Conservation (phyloP, 208 protist species). For the Tritrichomonas foetus region DNA sequence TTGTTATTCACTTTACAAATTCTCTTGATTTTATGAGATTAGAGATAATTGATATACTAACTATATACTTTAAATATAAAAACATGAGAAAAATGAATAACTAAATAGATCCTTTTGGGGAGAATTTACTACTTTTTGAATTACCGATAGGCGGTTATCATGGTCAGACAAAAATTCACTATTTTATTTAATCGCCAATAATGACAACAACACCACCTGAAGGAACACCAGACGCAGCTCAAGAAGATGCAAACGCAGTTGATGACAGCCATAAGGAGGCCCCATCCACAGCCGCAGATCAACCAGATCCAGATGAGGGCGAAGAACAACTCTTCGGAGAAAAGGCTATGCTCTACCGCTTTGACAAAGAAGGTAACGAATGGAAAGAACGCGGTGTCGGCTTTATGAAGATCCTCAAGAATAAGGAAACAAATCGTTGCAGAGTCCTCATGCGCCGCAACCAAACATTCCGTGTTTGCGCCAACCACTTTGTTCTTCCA, state of each 20-base stretch:
- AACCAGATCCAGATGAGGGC: not conserved
- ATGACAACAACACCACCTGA: not conserved
- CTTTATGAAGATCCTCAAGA: slow-evolving; percentile 33
- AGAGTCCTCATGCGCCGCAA: slow-evolving; percentile 14
- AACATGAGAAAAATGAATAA: too few relatives aligned
- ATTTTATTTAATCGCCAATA: not conserved
- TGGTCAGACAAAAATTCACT: too few relatives aligned
- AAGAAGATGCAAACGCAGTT: slow-evolving; percentile 10
- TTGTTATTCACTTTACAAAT: too few relatives aligned
- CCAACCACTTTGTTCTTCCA: slow-evolving; percentile 32
- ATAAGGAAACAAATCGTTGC: slow-evolving; percentile 1
- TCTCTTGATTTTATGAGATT: too few relatives aligned
- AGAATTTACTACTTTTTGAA: too few relatives aligned
- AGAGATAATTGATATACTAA: too few relatives aligned
- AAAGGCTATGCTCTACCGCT: slow-evolving; percentile 24
- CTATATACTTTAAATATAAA: too few relatives aligned
- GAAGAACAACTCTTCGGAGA: slow-evolving; percentile 13
- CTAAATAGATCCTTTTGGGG: too few relatives aligned
- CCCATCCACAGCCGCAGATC: not conserved
- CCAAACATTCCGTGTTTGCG: slow-evolving; percentile 29
- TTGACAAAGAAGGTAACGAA: not conserved
- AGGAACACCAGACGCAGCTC: not conserved
- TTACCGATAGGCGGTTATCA: too few relatives aligned
- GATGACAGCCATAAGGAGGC: slow-evolving; percentile 35
- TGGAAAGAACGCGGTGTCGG: slow-evolving; percentile 36